Evolutionary conservation across 2,329 filamentous ascomycete genomes (phyloP).

Genomic region (Calonectria fujianensis): DNA sequence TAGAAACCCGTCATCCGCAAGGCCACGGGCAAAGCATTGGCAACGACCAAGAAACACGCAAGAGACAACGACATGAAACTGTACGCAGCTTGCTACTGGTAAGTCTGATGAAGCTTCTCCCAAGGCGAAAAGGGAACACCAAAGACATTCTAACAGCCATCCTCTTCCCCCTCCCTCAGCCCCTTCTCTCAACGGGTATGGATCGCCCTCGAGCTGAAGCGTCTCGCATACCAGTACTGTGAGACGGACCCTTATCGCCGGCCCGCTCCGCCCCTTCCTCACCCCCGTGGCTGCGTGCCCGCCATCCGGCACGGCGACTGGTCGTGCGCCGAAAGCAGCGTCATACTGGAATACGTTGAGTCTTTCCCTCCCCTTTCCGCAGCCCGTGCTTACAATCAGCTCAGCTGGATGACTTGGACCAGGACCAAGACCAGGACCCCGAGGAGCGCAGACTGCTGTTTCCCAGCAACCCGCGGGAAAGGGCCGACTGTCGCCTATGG

Average conservation of each 20-base stretch:
- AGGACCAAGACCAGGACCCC: constrained; percentile 79
- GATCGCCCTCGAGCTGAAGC: constrained; percentile 90
- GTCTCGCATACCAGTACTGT: constrained; percentile 87
- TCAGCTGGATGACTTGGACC: not conserved
- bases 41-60: constrained; percentile 82
- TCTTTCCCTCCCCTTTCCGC: not conserved
- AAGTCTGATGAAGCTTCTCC: constrained; percentile 38
- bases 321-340: constrained; percentile 87
- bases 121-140: not conserved
- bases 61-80: constrained; percentile 83
- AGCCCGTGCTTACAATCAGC: not conserved
- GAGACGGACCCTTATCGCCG: constrained; percentile 89
- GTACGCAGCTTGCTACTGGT: constrained; percentile 91
- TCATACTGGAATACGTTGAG: constrained; percentile 89
- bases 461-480: constrained; percentile 78
- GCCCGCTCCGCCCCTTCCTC: constrained; percentile 71
- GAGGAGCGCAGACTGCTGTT: constrained; percentile 76
- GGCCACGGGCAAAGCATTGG: constrained; percentile 81
- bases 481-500: constrained; percentile 87
- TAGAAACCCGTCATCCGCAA: constrained; percentile 83
- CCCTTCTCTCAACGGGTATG: constrained; percentile 92
- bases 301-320: constrained; percentile 86
- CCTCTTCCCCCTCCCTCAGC: constrained; percentile 61
- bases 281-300: constrained; percentile 84
- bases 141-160: constrained; percentile 31